Percentiles rank a stretch among this genome's conserved stretches.
Evolutionary conservation across 1,284 basidiomycete genomes (phyloP).

Genomic region (Puccinia brachypodii): DNA sequence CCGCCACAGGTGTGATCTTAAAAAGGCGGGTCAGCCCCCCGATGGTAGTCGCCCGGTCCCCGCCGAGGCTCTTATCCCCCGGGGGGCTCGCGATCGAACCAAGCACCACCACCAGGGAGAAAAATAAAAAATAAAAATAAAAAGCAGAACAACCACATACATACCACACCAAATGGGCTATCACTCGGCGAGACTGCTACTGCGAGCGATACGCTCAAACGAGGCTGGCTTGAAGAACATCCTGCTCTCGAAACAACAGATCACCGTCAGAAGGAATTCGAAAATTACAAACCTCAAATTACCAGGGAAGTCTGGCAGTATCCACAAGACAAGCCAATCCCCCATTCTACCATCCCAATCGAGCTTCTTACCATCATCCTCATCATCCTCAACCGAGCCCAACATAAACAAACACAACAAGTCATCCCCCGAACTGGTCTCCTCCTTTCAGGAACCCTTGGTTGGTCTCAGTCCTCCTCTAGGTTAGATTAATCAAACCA

Average conservation of each 20-base stretch:
- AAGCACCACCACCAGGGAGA: too few relatives aligned
- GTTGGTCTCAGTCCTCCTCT: constrained; percentile 46
- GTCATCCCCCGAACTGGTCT: constrained; percentile 19
- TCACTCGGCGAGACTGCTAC: too few relatives aligned
- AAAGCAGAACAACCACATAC: too few relatives aligned
- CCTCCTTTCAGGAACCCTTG: constrained; percentile 46
- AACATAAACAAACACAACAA: too few relatives aligned
- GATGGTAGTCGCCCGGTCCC: too few relatives aligned
- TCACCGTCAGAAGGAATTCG: neutral
- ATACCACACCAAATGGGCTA: too few relatives aligned
- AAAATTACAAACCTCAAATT: neutral
- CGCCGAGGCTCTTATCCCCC: too few relatives aligned
- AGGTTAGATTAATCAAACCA: constrained; percentile 37
- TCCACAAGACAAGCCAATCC: neutral
- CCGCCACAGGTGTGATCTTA: too few relatives aligned
- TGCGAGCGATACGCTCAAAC: neutral
- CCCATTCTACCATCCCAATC: neutral
- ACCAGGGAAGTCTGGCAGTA: neutral
- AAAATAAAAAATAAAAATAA: too few relatives aligned
- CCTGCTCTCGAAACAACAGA: neutral
- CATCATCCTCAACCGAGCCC: neutral
- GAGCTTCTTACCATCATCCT: neutral
- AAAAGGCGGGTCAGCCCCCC: too few relatives aligned
- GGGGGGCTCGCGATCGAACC: too few relatives aligned
- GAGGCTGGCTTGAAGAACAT: neutral